phyloP scores from a whole-genome alignment of 2,329 filamentous ascomycete genomes.

The Sporothrix mexicana region DNA sequence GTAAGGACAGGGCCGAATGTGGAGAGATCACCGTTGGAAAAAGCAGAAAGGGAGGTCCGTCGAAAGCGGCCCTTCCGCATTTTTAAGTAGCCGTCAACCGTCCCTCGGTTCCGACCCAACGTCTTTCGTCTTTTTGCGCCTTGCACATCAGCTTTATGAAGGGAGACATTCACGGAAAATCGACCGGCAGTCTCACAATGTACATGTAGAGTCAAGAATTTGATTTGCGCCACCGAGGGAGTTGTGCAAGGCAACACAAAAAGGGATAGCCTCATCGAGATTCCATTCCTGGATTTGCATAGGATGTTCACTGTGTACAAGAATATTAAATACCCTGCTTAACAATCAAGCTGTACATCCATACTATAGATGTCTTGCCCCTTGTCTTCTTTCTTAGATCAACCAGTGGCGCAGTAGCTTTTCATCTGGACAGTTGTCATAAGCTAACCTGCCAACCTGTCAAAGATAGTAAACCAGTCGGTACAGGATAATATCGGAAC shows the following conservation, averaged over 20 bases:
- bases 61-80: slow-evolving; percentile 8
- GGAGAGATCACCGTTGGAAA: background rate
- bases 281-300: background rate
- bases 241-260: slow-evolving; percentile 14
- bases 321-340: background rate
- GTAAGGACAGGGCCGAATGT: background rate
- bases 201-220: background rate
- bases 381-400: background rate
- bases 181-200: background rate
- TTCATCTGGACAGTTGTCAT: background rate
- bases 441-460: background rate
- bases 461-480: background rate
- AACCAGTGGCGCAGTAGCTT: no score
- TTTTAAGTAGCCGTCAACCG: background rate
- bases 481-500: background rate
- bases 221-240: background rate
- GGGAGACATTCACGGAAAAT: background rate
- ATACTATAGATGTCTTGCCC: slow-evolving; percentile 6
- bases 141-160: background rate
- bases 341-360: background rate
- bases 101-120: slow-evolving; percentile 1
- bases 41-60: background rate
- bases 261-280: background rate
- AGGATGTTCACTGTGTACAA: background rate
- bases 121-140: background rate